Evolutionary conservation across 768 basidiomycete genomes (phyloP), one percentile per base, ranked within the genome.

Genomic region (Suillus americanus): DNA sequence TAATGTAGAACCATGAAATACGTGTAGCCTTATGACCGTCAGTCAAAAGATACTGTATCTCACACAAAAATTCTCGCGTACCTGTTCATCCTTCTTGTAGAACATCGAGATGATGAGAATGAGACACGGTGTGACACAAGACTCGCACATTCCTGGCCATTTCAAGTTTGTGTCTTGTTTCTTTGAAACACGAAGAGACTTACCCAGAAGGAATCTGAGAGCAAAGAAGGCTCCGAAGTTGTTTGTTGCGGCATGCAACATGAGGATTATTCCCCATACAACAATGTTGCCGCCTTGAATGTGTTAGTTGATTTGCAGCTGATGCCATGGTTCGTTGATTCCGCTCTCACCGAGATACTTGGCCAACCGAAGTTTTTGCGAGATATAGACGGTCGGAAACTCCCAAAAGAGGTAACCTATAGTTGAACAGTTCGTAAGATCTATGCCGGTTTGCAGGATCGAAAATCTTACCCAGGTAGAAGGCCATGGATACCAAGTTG

Each of bases 21-120:
- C 87, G 80, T n/a, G 77, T 80, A 0, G 85, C 86, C 83, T 87
- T 25, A 45, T 23, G 28, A 4, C 35, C 28, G 12, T 71, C 20
- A 73, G 65, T 57, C 25, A 40, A 37, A 37, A 28, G 37, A 48
- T 30, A 57, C 50, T 50, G 9, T 18, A 16, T 46, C 23, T 37
- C n/a, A 5, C 5, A 23, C 23, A 5, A 28, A 9, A 20, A 41
- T 23, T 7, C 20, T 53, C 20, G 9, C 68, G 38, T 53, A 80
- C 83, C 78, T 89, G 87, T 68, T 89, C 88, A 60, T 86, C 78
- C 74, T 88, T 89, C 78, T 85, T 86, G 75, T 88, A 89, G 70
- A 88, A 89, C 83, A 88, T 86, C 13, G 85, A 83, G 48, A 88
- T 81, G 45, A 89, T 81, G 60, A 88, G 74, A 72, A 89, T 85